These are phyloP conservation scores for Pyrenophora seminiperda DNA, from an alignment of 2,329 filamentous ascomycete genomes.

Conservation along the genomic window DNA sequence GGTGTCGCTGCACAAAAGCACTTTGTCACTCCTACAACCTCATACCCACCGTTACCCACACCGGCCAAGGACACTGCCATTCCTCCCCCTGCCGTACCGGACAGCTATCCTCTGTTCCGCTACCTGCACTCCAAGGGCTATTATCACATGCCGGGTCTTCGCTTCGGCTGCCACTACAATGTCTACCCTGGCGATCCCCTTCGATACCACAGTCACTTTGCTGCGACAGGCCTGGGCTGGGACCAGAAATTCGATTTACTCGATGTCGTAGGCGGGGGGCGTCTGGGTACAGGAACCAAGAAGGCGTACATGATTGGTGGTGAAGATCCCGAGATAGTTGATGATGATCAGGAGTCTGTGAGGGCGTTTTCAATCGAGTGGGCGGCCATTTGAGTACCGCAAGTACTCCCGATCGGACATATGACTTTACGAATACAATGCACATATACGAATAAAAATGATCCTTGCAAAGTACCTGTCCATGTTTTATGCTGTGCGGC, in stretches of 20 bases:
- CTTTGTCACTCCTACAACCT: slow-evolving; percentile 54
- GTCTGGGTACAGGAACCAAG: slow-evolving; percentile 92
- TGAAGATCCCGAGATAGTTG: slow-evolving; percentile 41
- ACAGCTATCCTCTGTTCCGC: slow-evolving; percentile 73
- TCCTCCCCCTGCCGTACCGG: slow-evolving; percentile 44
- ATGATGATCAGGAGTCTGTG: slow-evolving; percentile 52
- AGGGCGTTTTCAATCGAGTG: slow-evolving; percentile 88
- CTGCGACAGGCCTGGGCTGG: slow-evolving; percentile 84
- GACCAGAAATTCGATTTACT: slow-evolving; percentile 83
- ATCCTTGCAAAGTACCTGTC: not conserved
- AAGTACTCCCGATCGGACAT: slow-evolving; percentile 4
- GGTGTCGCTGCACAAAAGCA: slow-evolving; percentile 32
- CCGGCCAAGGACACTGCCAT: slow-evolving; percentile 20
- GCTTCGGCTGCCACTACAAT: slow-evolving; percentile 92
- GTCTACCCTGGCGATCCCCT: slow-evolving; percentile 95
- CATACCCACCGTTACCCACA: slow-evolving; percentile 45
- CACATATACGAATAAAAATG: slow-evolving; percentile 3
- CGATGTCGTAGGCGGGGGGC: slow-evolving; percentile 82
- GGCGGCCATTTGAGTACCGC: slow-evolving; percentile 74
- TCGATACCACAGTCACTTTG: slow-evolving; percentile 93
- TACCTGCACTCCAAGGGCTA: slow-evolving; percentile 80
- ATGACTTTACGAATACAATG: slow-evolving; percentile 13
- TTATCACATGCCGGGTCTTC: slow-evolving; percentile 87
- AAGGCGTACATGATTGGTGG: slow-evolving; percentile 91
- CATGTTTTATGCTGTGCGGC: no score